Conservation (phyloP, 495 filamentous ascomycete species). For the Penicillium coprophilum region DNA sequence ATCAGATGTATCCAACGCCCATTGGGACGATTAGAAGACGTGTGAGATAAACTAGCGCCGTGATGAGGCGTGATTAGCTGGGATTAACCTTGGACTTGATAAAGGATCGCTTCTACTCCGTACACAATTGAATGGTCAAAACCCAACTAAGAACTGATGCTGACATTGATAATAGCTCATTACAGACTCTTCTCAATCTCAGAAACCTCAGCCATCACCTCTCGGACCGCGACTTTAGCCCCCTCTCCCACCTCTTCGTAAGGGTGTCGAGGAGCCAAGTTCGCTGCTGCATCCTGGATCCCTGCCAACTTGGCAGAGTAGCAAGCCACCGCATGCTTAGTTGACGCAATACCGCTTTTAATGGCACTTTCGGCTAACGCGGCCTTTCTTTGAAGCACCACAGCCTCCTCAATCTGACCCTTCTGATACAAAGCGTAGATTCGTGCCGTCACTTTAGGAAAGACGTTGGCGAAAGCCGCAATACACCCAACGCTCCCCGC, state of each 20-base stretch:
- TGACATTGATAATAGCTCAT: background rate
- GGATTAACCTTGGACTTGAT: too few relatives aligned
- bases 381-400: conserved; percentile 68
- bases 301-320: conserved; percentile 30
- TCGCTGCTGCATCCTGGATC: conserved; percentile 19
- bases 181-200: conserved; percentile 19
- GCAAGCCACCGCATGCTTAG: conserved; percentile 59
- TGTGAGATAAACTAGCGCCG: too few relatives aligned
- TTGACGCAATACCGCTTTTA: conserved; percentile 70
- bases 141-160: too few relatives aligned
- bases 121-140: too few relatives aligned
- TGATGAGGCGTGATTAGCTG: too few relatives aligned
- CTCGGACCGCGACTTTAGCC: conserved; percentile 46
- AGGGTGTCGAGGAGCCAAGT: conserved; percentile 53
- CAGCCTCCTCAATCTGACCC: conserved; percentile 64
- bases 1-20: too few relatives aligned
- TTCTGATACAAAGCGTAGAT: conserved; percentile 63
- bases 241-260: conserved; percentile 51
- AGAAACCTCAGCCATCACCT: conserved; percentile 40
- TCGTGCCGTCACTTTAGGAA: conserved; percentile 61
- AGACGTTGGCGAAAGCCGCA: conserved; percentile 66
- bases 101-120: too few relatives aligned
- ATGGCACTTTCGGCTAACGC: conserved; percentile 78
- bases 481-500: conserved; percentile 55
- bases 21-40: background rate